Percentiles rank a stretch among this genome's conserved stretches.
Conservation (phyloP, 179 eudicot genomes). For the Carnegiea gigantea region DNA sequence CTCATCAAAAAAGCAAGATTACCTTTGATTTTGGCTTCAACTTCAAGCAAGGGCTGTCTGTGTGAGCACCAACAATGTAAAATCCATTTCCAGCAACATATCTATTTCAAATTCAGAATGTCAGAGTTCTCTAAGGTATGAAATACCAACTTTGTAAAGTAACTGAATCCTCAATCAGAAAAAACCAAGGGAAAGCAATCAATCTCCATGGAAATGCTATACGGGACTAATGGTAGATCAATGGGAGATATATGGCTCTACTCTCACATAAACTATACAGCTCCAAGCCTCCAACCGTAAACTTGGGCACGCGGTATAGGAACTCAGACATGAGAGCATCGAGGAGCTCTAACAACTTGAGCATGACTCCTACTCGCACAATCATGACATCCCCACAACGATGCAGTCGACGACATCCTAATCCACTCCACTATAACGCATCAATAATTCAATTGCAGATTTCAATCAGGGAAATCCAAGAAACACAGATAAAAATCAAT, state of each 20-base stretch:
- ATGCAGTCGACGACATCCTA: not conserved
- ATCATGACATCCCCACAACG: not conserved
- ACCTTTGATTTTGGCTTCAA: conserved; percentile 94
- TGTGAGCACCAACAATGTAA: conserved; percentile 88
- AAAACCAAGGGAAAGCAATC: not conserved
- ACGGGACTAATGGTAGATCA: not conserved
- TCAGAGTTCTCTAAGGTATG: conserved; percentile 10
- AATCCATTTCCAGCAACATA: conserved; percentile 93
- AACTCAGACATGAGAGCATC: not conserved
- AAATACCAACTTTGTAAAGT: not conserved
- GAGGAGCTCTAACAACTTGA: not conserved
- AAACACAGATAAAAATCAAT: not conserved
- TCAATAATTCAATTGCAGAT: not conserved
- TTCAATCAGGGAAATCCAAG: not conserved
- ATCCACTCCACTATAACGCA: not conserved
- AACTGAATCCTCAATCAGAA: not conserved
- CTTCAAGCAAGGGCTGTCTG: conserved; percentile 96
- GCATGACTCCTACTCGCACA: not conserved
- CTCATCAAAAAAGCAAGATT: conserved; percentile 11
- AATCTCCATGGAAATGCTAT: not conserved
- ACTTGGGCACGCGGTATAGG: no score
- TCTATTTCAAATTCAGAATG: conserved; percentile 35
- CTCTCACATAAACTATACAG: not conserved
- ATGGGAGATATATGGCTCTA: not conserved
- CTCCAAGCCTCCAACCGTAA: not conserved